phyloP scores from a whole-genome alignment of 2,329 filamentous ascomycete species.

The Massarina eburnea region DNA sequence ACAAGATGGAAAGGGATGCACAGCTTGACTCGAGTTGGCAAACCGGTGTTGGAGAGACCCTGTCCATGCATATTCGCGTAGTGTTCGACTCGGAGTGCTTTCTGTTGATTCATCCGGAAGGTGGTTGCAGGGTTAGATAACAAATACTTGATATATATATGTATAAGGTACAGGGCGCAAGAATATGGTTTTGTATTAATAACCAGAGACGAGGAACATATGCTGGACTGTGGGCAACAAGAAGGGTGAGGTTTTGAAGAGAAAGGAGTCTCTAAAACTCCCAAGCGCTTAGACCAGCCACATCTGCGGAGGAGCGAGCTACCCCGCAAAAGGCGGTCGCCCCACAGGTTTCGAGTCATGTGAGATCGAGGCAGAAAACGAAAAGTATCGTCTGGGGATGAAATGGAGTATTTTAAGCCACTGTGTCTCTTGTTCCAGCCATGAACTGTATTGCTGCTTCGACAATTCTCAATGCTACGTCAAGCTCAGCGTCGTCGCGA shows the following conservation, averaged over 20 bases:
- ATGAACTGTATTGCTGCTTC: conserved; percentile 20
- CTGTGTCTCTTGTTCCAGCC: conserved; percentile 12
- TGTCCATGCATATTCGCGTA: conserved; percentile 1
- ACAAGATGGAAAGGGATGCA: conserved; percentile 5
- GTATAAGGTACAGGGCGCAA: no score
- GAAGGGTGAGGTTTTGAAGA: background rate
- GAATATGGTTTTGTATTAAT: no score
- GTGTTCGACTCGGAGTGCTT: background rate
- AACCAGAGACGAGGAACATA: no score
- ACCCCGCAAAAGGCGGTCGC: conserved; percentile 1
- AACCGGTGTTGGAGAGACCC: conserved; percentile 8
- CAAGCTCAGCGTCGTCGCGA: conserved; percentile 22
- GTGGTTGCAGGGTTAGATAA: background rate
- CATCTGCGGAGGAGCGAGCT: background rate
- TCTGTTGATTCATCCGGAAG: background rate
- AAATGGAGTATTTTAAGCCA: conserved; percentile 11
- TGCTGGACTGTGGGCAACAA: background rate
- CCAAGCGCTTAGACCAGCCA: background rate
- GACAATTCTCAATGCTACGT: conserved; percentile 15
- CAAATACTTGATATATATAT: background rate
- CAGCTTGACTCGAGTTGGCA: background rate
- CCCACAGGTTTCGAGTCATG: background rate
- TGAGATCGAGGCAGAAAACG: no score
- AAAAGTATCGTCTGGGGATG: no score
- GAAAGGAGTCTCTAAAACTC: background rate